These are phyloP conservation scores for Exophiala phaeomuriformis DNA, from an alignment of 2,329 filamentous ascomycete species.

Conservation along the genomic window DNA sequence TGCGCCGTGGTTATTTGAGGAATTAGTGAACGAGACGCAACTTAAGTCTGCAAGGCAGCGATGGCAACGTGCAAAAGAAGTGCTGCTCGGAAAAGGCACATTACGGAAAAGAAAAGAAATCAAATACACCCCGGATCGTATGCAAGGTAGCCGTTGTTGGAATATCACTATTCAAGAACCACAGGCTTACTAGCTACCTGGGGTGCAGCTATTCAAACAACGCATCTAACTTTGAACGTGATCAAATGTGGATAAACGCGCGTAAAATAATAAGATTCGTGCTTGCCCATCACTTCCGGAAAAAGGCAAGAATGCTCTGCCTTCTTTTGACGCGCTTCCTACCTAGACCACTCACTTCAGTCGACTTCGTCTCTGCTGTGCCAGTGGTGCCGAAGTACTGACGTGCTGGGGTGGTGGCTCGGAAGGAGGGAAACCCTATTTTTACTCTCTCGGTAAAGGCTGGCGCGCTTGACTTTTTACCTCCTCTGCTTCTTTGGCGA, in stretches of 20 bases:
- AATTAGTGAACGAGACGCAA: background rate
- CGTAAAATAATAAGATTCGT: background rate
- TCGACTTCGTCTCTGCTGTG: conserved; percentile 16
- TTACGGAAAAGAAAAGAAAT: background rate
- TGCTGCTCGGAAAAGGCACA: background rate
- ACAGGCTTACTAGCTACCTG: background rate
- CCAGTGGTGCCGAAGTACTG: conserved; percentile 10
- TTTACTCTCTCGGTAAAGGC: conserved; percentile 14
- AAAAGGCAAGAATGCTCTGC: conserved; percentile 28
- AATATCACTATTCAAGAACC: conserved; percentile 5
- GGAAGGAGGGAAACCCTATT: conserved; percentile 15
- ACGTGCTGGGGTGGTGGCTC: conserved; percentile 20
- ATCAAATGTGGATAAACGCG: background rate
- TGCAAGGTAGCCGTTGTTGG: conserved; percentile 1
- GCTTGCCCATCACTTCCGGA: conserved; percentile 17
- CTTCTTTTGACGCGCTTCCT: conserved; percentile 23
- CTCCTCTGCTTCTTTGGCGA: conserved; percentile 29
- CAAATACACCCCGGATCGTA: background rate
- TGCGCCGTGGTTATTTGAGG: background rate
- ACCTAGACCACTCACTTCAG: conserved; percentile 9
- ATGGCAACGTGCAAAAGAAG: background rate
- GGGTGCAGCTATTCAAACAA: background rate
- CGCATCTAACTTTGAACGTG: background rate
- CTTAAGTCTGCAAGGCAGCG: background rate
- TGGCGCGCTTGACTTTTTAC: conserved; percentile 25